These are phyloP conservation scores for Rhodotorula paludigena DNA, from an alignment of 768 basidiomycete species.

Conservation along the genomic window DNA sequence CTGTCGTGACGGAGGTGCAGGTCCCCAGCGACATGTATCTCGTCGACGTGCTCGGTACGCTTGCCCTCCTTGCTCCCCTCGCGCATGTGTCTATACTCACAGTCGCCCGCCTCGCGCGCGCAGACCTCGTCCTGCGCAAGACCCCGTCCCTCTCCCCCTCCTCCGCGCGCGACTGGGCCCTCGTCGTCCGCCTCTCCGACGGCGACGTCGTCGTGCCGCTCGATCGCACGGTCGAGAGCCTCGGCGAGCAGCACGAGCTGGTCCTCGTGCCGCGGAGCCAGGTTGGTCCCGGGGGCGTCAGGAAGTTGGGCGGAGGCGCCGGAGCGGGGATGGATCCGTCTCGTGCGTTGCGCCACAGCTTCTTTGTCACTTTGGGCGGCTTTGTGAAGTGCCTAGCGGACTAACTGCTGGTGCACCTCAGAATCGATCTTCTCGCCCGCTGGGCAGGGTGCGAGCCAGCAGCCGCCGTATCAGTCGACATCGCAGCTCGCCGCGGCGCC, in stretches of 20 bases:
- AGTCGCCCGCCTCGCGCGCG: not conserved
- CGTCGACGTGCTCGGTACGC: constrained; percentile 36
- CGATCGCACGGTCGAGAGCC: constrained; percentile 80
- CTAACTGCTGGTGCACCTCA: not conserved
- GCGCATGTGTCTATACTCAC: no score
- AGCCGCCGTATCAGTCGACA: not conserved
- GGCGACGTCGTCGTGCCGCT: constrained; percentile 76
- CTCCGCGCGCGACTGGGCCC: constrained; percentile 71
- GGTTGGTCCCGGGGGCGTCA: constrained; percentile 6
- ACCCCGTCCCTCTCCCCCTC: constrained; percentile 43
- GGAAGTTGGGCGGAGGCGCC: not conserved
- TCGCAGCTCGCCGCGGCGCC: constrained; percentile 49
- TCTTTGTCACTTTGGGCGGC: constrained; percentile 49
- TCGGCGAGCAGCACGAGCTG: constrained; percentile 11
- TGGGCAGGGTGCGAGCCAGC: not conserved
- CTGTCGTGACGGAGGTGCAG: constrained; percentile 24
- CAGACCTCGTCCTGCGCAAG: constrained; percentile 43
- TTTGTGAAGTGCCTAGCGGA: not conserved
- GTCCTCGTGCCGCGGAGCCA: constrained; percentile 8
- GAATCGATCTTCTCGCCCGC: constrained; percentile 79
- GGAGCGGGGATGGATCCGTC: not conserved
- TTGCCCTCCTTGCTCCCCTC: not conserved
- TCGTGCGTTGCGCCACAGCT: not conserved
- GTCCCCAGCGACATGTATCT: constrained; percentile 65
- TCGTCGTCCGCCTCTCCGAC: constrained; percentile 59